phyloP scores from a whole-genome alignment of 768 basidiomycete species.

The Suillus subalutaceus region DNA sequence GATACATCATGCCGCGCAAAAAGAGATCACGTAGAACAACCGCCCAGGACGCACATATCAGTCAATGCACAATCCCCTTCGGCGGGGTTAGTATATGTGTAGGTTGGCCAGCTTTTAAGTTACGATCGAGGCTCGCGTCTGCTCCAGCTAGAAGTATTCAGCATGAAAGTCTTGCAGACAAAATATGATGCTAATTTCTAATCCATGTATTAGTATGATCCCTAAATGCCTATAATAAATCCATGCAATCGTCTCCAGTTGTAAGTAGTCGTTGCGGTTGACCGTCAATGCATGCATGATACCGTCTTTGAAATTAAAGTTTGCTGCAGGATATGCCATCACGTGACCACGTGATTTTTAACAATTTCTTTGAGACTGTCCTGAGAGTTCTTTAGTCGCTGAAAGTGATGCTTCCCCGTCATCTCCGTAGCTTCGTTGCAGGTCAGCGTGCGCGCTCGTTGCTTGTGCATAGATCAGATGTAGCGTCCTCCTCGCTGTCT shows the following conservation, averaged over 20 bases:
- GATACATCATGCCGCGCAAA: neutral
- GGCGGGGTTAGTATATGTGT: neutral
- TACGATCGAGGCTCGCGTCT: conserved; percentile 57
- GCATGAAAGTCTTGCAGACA: neutral
- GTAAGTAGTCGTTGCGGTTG: neutral
- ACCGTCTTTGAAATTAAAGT: neutral
- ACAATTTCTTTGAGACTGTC: neutral
- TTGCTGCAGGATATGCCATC: neutral
- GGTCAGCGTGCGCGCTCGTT: conserved; percentile 30
- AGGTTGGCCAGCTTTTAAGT: conserved; percentile 36
- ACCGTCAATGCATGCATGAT: neutral
- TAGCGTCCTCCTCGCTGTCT: conserved; percentile 26
- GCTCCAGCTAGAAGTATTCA: conserved; percentile 52
- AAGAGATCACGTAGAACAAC: too few relatives aligned
- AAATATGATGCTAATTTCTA: neutral
- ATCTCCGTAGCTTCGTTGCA: conserved; percentile 43
- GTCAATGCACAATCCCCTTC: neutral
- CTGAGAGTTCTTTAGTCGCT: neutral
- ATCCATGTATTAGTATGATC: neutral
- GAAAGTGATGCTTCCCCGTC: conserved; percentile 48
- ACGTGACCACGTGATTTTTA: conserved; percentile 7
- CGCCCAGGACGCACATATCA: neutral
- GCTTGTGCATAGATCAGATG: conserved; percentile 17
- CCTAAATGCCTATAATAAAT: neutral
- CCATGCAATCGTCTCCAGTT: neutral